phyloP scores from a whole-genome alignment of 2,329 filamentous ascomycete species.

The Neofusicoccum parvum region DNA sequence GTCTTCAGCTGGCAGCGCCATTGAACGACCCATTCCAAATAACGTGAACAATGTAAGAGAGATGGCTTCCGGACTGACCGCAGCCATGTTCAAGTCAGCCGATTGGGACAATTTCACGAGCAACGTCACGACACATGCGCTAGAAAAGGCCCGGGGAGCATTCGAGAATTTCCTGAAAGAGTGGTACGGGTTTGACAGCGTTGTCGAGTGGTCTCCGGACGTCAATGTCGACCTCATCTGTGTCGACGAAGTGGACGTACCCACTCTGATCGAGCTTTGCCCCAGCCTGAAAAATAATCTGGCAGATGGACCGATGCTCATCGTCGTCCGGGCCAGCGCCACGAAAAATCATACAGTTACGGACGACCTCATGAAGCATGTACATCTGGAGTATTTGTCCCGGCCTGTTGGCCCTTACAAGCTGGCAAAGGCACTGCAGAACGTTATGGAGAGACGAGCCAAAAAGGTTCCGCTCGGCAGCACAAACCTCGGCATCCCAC shows the following conservation, averaged over 20 bases:
- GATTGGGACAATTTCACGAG: constrained; percentile 1
- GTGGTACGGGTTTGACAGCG: constrained; percentile 26
- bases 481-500: neutral
- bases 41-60: constrained; percentile 23
- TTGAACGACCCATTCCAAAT: constrained; percentile 26
- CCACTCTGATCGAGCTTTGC: constrained; percentile 13
- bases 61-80: constrained; percentile 11
- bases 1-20: constrained; percentile 23
- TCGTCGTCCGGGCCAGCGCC: constrained; percentile 4
- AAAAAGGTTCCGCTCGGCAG: constrained; percentile 4
- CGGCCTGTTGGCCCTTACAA: constrained; percentile 45
- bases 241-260: constrained; percentile 26
- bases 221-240: constrained; percentile 23
- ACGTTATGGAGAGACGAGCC: constrained; percentile 29
- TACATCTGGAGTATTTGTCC: constrained; percentile 37
- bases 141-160: neutral
- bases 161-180: constrained; percentile 25
- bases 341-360: constrained; percentile 10
- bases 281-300: neutral
- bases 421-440: constrained; percentile 38
- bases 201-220: constrained; percentile 20
- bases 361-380: constrained; percentile 22
- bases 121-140: neutral
- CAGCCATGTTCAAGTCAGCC: constrained; percentile 22
- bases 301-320: constrained; percentile 1